These are phyloP conservation scores for Alternaria sp. DNA, from an alignment of 2,329 filamentous ascomycete species.

Conservation along the genomic window DNA sequence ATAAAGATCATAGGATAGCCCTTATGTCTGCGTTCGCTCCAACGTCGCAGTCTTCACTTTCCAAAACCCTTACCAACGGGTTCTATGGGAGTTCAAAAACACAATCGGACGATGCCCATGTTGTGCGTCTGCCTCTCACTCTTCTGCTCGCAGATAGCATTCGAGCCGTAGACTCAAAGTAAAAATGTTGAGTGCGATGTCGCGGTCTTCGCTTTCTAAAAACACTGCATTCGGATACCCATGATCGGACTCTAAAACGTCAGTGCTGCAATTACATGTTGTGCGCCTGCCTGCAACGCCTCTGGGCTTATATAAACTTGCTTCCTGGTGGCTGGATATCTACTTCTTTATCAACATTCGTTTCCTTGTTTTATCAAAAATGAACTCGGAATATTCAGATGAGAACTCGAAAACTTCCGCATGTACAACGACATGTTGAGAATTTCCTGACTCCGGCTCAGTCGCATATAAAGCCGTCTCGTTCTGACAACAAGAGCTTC, in stretches of 20 bases:
- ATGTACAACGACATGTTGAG: neutral
- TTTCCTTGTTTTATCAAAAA: neutral
- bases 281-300: neutral
- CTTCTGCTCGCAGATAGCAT: neutral
- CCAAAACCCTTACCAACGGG: neutral
- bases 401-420: neutral
- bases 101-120: neutral
- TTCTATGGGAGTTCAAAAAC: neutral
- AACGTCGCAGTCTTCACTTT: neutral
- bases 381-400: too few relatives aligned
- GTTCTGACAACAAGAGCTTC: neutral
- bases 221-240: neutral
- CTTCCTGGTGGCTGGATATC: neutral
- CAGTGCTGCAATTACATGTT: neutral
- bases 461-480: neutral
- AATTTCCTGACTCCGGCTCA: fast-evolving
- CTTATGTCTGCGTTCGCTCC: neutral
- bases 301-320: neutral
- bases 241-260: too few relatives aligned
- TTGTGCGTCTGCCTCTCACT: neutral
- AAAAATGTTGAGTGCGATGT: fast-evolving
- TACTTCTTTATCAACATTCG: neutral
- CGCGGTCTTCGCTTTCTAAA: neutral
- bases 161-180: neutral
- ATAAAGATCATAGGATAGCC: fast-evolving